Base-by-base conservation (phyloP, 306 rosid species). In the Gastrolobium bilobum region DNA sequence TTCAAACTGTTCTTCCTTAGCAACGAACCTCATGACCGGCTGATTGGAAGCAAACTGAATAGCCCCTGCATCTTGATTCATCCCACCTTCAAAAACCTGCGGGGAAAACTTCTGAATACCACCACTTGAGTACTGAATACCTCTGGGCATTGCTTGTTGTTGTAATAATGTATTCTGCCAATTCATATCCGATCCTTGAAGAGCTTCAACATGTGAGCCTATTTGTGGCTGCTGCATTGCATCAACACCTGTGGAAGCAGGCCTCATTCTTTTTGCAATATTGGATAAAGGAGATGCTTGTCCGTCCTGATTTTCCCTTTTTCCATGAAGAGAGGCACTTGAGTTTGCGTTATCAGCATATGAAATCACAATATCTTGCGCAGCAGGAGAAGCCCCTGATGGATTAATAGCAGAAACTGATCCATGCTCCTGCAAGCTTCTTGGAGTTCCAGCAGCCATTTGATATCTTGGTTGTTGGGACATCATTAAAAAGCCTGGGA, bases 1-100 rank as follows among this genome's bases (percentile, higher is more conserved):
- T 77, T 91, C 98, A 60, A 86, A 85, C 81, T 84, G 98, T 86
- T 96, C 98, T 84, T 90, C 96, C 91, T 96, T 96, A 35, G 97
- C 83, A 82, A 66, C 86, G 85, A 78, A 83, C 71, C 88, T 81
- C 87, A 89, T 85, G 52, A 87, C 88, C 68, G 74, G 91, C 71
- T 87, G 97, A 80, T 91, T 87, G 44, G 91, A 70, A 82, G 90
- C 53, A 82, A 83, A 92, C 44, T 89, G 88, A 52, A 82, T 57
- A 33, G 88, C 62, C 54, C 88, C 89, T 1, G 71, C 33, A 37
- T 95, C 99, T 76, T 85, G 99, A 86, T 85, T 92, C 78, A 86
- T 58, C 34, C 79, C 87, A 73, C 94, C 97, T 53, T 95, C 98
- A 71, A 91, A 87, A 79, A 70, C 88, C 86, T 88, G 96, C 62